These are phyloP conservation scores for Solanum habrochaites DNA, from an alignment of 257 asterid species.

Conservation along the genomic window DNA sequence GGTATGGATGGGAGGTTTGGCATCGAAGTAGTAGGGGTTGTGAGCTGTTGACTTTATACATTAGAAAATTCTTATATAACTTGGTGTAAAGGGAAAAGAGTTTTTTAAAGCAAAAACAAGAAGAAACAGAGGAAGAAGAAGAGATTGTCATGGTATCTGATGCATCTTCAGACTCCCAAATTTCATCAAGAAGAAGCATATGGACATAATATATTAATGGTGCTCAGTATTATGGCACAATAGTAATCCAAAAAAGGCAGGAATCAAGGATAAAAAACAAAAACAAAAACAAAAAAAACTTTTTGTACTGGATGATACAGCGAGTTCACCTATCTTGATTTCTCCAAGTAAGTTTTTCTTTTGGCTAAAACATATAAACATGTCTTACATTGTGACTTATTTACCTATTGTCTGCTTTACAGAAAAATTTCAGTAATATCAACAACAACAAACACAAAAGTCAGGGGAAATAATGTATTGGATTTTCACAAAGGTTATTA, in stretches of 20 bases:
- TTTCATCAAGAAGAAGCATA: constrained; percentile 28
- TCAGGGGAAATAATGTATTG: constrained; percentile 36
- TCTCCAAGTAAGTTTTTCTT: constrained; percentile 36
- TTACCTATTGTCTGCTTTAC: not conserved
- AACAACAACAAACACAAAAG: constrained; percentile 19
- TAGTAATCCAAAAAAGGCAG: constrained; percentile 17
- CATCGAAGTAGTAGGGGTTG: constrained; percentile 78
- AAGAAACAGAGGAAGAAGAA: not conserved
- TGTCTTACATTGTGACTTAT: not conserved
- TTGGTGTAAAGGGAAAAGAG: not conserved
- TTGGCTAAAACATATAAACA: not conserved
- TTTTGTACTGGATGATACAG: constrained; percentile 77
- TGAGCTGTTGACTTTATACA: constrained; percentile 76
- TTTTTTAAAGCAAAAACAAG: not conserved
- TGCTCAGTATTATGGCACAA: constrained; percentile 1
- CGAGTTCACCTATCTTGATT: constrained; percentile 64
- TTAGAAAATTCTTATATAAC: constrained; percentile 26
- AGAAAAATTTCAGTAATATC: constrained; percentile 22
- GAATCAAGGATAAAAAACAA: constrained; percentile 21
- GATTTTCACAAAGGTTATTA: constrained; percentile 86
- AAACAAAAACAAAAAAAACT: constrained; percentile 22
- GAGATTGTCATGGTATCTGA: constrained; percentile 86
- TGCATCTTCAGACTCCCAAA: constrained; percentile 86
- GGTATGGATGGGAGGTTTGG: constrained; percentile 10
- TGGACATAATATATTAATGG: not conserved